Percentiles rank a stretch among this genome's conserved stretches.
Conservation (phyloP, 257 asterid genomes). For the Hygrophila difformis region DNA sequence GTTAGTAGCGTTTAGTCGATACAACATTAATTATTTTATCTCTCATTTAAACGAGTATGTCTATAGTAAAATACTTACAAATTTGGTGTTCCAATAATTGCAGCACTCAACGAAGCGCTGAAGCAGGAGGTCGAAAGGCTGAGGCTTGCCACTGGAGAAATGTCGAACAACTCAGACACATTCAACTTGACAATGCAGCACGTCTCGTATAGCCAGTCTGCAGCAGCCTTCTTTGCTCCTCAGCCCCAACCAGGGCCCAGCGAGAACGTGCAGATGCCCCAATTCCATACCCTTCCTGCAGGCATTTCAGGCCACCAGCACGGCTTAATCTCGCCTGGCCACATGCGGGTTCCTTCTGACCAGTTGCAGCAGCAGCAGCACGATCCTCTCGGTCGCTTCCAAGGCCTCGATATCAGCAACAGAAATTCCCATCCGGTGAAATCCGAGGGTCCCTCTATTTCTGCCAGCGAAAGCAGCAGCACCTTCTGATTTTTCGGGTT, state of each 20-base stretch:
- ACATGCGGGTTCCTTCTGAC: too few species aligned
- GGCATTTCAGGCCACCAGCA: constrained; percentile 24
- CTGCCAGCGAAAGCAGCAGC: constrained; percentile 7
- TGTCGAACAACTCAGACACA: constrained; percentile 46
- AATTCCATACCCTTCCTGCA: constrained; percentile 45
- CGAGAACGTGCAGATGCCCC: constrained; percentile 49
- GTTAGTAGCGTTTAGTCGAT: too few species aligned
- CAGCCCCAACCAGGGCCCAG: constrained; percentile 7
- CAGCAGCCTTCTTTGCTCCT: constrained; percentile 52
- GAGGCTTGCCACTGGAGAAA: constrained; percentile 72
- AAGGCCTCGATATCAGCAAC: constrained; percentile 57
- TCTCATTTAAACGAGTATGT: too few species aligned
- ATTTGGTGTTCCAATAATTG: constrained; percentile 10
- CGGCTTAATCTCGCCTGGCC: neutral
- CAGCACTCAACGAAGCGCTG: constrained; percentile 86
- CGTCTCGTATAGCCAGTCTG: constrained; percentile 45
- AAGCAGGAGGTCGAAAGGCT: constrained; percentile 83
- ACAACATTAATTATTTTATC: too few species aligned
- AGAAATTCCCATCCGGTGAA: constrained; percentile 38
- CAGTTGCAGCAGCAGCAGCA: neutral
- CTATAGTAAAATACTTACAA: neutral
- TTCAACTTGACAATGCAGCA: constrained; percentile 57
- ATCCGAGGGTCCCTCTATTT: constrained; percentile 27
- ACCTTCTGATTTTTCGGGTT: constrained; percentile 11
- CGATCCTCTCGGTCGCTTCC: constrained; percentile 21